Evolutionary conservation across 345 rosid genomes (phyloP).

Genomic region (Salix purpurea): DNA sequence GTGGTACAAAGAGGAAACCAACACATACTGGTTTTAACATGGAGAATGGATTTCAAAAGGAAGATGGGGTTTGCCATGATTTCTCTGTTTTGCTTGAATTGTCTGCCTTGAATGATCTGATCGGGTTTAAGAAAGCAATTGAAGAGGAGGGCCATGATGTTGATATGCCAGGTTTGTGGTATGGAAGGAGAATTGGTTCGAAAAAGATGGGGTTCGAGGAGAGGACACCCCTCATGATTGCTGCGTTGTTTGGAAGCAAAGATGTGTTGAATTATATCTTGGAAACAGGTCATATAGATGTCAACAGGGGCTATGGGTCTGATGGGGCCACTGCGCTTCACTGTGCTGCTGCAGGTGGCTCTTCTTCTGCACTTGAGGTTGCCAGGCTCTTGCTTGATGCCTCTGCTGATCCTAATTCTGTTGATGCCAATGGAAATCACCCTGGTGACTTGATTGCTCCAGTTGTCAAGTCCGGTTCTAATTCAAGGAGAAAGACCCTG

Average conservation of each 20-base stretch:
- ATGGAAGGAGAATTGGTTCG: slow-evolving; percentile 58
- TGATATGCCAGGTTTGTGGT: slow-evolving; percentile 66
- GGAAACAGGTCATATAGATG: slow-evolving; percentile 46
- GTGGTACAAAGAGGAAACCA: slow-evolving; percentile 33
- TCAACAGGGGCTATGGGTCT: slow-evolving; percentile 57
- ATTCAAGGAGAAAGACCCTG: slow-evolving; percentile 47
- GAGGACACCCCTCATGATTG: slow-evolving; percentile 85
- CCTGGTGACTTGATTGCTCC: slow-evolving; percentile 54
- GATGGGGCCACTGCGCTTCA: slow-evolving; percentile 81
- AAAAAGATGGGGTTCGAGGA: slow-evolving; percentile 65
- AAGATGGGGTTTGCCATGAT: slow-evolving; percentile 24
- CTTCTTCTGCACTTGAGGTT: slow-evolving; percentile 50
- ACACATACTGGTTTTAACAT: slow-evolving; percentile 17
- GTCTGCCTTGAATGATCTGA: slow-evolving; percentile 66
- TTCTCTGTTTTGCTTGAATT: slow-evolving; percentile 58
- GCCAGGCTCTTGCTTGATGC: slow-evolving; percentile 58
- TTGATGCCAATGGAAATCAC: slow-evolving; percentile 56
- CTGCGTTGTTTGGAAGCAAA: slow-evolving; percentile 82
- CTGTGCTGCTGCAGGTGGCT: slow-evolving; percentile 75
- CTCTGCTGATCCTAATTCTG: slow-evolving; percentile 52
- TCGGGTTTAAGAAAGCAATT: slow-evolving; percentile 48
- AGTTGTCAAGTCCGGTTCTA: slow-evolving; percentile 32
- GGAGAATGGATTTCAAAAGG: slow-evolving; percentile 15
- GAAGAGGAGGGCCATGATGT: slow-evolving; percentile 53
- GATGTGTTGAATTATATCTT: slow-evolving; percentile 53